Base-by-base conservation (phyloP, 2,329 filamentous ascomycete species). In the Botrytis paeoniae region DNA sequence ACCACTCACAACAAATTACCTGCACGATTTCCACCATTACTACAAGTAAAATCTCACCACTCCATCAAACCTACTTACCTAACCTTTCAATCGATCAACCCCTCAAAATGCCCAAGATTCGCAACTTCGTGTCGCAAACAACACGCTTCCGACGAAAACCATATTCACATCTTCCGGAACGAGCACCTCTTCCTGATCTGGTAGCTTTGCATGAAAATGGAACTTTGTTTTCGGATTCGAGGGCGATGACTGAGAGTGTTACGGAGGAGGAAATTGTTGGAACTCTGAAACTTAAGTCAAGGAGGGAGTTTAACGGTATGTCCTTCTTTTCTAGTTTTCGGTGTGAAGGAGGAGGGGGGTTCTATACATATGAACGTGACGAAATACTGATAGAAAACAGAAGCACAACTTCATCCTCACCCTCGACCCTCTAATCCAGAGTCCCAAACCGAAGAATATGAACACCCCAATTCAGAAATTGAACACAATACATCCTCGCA, bases 281-380 rank as follows among this genome's bases (percentile, higher is more conserved):
- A 9, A 22, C 0, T 10, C 22, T 0, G 20, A 22, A 10, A 22
- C 8, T 1, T 12, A 25, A 2, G 20, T 4, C 18, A 3, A 35
- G 32, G 18, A 22, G 29, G 0, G n/a, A 57, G 14, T 18, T 18
- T 16, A 29, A 32, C 9, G 14, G n/a, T 57, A 57, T 57, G 51
- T 1, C 18, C 18, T 29, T 57, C 14, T 18, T 57, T 18, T 57
- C 9, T 25, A 0, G 1, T 57, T 29, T 16, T 9, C 16, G 14
- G 7, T 16, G 54, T 32, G 29, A 57, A 32, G n/a, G 2, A 20
- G 18, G 3, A 35, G 6, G 57, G 18, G 29, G 7, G 10, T 12
- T 35, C 4, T 60, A 14, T 12, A 12, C 9, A 35, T 22, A 35
- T 20, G 29, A 59, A 35, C 9, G 3, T 9, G 57, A 59, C 8